Evolutionary conservation across 2,329 filamentous ascomycete species (phyloP).

Genomic region (Penicillium sp.): DNA sequence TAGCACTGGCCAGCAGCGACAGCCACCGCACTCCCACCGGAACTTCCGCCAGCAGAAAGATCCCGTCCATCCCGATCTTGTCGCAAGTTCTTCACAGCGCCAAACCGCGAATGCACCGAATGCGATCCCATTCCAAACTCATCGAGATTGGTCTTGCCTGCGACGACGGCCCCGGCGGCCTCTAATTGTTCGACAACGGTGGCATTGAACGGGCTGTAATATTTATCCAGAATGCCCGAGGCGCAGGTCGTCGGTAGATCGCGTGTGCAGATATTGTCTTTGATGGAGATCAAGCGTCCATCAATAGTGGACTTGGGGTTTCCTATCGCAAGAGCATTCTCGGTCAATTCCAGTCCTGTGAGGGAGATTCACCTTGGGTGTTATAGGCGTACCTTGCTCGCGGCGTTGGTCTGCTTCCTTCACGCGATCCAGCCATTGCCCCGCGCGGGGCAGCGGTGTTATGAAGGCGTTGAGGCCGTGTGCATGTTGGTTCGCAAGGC

Average conservation of each 20-base stretch:
- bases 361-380: neutral
- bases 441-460: slow-evolving; percentile 37
- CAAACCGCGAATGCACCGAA: slow-evolving; percentile 67
- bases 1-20: slow-evolving; percentile 67
- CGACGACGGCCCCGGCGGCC: slow-evolving; percentile 62
- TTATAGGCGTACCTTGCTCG: slow-evolving; percentile 34
- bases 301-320: slow-evolving; percentile 42
- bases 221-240: slow-evolving; percentile 71
- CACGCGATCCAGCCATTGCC: slow-evolving; percentile 39
- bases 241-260: slow-evolving; percentile 77
- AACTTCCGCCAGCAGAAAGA: slow-evolving; percentile 81
- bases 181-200: slow-evolving; percentile 73
- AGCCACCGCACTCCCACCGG: slow-evolving; percentile 87
- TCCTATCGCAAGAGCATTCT: slow-evolving; percentile 26
- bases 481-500: slow-evolving; percentile 43
- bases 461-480: slow-evolving; percentile 46
- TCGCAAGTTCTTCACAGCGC: slow-evolving; percentile 61
- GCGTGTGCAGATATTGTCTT: slow-evolving; percentile 74
- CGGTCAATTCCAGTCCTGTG: slow-evolving; percentile 1
- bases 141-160: slow-evolving; percentile 89
- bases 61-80: slow-evolving; percentile 40
- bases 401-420: slow-evolving; percentile 41
- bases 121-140: slow-evolving; percentile 96
- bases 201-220: slow-evolving; percentile 77
- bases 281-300: slow-evolving; percentile 62